Evolutionary conservation across 331 rosid genomes (phyloP), one percentile per base, ranked within the genome.

Genomic region (Prunus yedoensis): DNA sequence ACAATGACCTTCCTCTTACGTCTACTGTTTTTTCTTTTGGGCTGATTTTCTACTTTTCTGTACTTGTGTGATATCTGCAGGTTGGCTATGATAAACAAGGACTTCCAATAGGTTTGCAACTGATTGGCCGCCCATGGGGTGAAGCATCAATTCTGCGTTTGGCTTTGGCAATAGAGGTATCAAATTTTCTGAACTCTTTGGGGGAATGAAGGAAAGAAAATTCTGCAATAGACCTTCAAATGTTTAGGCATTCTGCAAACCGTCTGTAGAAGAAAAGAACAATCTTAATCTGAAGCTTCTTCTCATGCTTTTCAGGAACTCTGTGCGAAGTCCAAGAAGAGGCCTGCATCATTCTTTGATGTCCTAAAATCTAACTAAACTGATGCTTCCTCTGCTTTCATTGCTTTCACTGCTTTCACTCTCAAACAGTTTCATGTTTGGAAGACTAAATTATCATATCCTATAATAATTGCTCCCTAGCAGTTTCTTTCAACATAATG

Each of bases 81-180:
- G 91, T 94, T 58, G 97, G 97, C 54, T 90, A 90, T 30, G 97
- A 94, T 79, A 91, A 88, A 81, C 87, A 89, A 84, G 99, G 97
- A 49, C 97, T 94, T 83, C 99, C 97, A 46, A 92, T 91, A 70
- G 97, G 99, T 32, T 81, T 94, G 88, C 99, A 94, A 84, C 78
- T 94, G 62, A 83, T 91, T 1, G 99, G 99, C 77, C 91, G 95
- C 77, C 99, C 99, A 32, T 90, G 99, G 99, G 93, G 87, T 16
- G 99, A 94, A 86, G 97, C 99, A 66, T 83, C 96, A 9, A 71
- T 94, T 75, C 68, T 94, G 88, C 95, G 97, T 66, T 68, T 94
- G 82, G 99, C 99, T 74, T 80, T 79, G 77, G 96, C 86, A 27
- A 82, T 94, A 13, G 96, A 92, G 97, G 98, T 94, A 87, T 49